These are phyloP conservation scores for Colletotrichum tropicale DNA, from an alignment of 2,329 filamentous ascomycete species.

Conservation along the genomic window DNA sequence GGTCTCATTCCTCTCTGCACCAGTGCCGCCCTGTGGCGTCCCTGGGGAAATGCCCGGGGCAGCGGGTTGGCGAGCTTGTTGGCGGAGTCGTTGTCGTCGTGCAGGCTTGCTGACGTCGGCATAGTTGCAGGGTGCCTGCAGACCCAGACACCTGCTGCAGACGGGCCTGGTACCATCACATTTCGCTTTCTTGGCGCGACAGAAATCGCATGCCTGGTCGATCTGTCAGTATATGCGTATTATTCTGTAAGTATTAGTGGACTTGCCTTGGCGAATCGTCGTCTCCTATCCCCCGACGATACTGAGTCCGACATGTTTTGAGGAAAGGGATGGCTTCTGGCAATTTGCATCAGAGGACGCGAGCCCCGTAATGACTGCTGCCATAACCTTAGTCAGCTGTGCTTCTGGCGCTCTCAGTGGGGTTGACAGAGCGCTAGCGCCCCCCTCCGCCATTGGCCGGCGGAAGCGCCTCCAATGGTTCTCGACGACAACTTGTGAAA, in stretches of 20 bases:
- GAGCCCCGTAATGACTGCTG: neutral
- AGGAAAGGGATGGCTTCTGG: neutral
- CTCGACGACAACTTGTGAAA: neutral
- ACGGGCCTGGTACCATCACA: neutral
- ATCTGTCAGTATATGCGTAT: neutral
- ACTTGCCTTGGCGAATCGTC: neutral
- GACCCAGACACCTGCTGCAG: neutral
- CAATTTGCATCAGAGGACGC: neutral
- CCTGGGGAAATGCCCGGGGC: too few relatives aligned
- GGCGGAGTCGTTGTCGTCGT: neutral
- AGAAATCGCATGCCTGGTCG: neutral
- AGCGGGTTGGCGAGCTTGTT: neutral
- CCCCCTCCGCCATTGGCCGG: neutral
- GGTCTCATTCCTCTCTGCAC: neutral
- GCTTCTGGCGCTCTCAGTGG: neutral
- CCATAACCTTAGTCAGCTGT: neutral
- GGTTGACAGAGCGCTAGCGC: neutral
- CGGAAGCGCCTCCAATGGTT: neutral
- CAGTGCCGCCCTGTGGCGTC: fast-evolving
- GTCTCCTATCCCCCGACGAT: neutral
- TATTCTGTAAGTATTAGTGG: too few relatives aligned
- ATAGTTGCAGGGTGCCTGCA: neutral
- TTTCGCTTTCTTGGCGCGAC: neutral
- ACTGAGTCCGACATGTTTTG: neutral
- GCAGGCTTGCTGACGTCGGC: neutral